phyloP scores from a whole-genome alignment of 768 basidiomycete species.

The Butyriboletus loyo region DNA sequence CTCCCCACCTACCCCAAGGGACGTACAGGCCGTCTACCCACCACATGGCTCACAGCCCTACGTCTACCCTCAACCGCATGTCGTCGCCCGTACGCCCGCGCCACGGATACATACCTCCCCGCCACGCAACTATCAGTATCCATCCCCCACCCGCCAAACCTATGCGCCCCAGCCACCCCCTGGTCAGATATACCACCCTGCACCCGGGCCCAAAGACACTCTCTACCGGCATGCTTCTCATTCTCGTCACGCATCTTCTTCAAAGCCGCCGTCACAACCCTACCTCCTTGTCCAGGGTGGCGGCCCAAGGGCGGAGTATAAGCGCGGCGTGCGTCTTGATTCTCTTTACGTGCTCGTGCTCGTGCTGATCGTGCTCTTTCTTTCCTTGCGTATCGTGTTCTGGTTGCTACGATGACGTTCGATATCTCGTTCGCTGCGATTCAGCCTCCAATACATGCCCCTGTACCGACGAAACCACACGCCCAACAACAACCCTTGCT shows the following conservation, averaged over 20 bases:
- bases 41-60: constrained; percentile 9
- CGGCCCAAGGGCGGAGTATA: constrained; percentile 31
- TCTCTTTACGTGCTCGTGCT: constrained; percentile 10
- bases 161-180: constrained; percentile 29
- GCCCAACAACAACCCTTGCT: constrained; percentile 27
- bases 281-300: constrained; percentile 26
- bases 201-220: constrained; percentile 18
- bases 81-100: constrained; percentile 9
- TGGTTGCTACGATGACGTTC: constrained; percentile 7
- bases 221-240: constrained; percentile 17
- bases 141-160: constrained; percentile 13
- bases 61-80: constrained; percentile 18
- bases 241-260: constrained; percentile 19
- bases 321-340: constrained; percentile 27
- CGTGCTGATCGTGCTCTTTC: constrained; percentile 14
- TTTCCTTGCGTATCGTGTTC: constrained; percentile 1
- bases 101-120: constrained; percentile 20
- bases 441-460: constrained; percentile 28
- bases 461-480: constrained; percentile 29
- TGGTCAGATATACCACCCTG: constrained; percentile 24
- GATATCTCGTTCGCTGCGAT: not conserved
- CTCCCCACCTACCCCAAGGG: constrained; percentile 15
- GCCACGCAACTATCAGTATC: constrained; percentile 19
- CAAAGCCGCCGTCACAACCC: constrained; percentile 24
- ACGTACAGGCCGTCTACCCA: constrained; percentile 17